Percentiles rank a stretch among this genome's conserved stretches.
These are phyloP conservation scores for Alternaria panax DNA, from an alignment of 2,329 filamentous ascomycete genomes.

Conservation along the genomic window DNA sequence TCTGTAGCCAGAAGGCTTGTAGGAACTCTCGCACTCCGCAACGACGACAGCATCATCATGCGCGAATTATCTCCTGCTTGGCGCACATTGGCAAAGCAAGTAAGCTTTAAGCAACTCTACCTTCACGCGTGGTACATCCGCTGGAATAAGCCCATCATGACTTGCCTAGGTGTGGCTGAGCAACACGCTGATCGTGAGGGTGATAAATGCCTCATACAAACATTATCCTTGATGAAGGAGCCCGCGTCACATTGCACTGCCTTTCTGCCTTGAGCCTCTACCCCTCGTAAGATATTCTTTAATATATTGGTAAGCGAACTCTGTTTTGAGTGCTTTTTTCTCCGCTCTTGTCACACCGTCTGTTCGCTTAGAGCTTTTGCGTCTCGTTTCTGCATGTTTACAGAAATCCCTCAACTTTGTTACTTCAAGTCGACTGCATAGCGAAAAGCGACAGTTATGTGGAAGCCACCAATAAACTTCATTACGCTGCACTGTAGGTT, in stretches of 20 bases:
- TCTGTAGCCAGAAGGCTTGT: conserved; percentile 1
- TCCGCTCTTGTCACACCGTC: background rate
- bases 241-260: background rate
- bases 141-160: background rate
- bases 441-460: conserved; percentile 3
- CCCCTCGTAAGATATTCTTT: background rate
- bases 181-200: background rate
- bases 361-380: background rate
- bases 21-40: background rate
- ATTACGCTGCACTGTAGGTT: conserved; percentile 77
- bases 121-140: background rate
- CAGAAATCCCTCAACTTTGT: conserved; percentile 4
- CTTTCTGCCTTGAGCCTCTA: background rate
- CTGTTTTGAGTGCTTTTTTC: background rate
- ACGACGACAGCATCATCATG: background rate
- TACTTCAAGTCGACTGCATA: background rate
- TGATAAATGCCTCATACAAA: conserved; percentile 10
- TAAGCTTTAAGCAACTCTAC: background rate
- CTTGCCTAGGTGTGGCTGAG: background rate
- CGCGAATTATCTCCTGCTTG: conserved; percentile 6
- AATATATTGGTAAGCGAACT: background rate
- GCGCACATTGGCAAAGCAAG: background rate
- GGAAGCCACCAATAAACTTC: conserved; percentile 64
- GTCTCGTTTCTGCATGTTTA: background rate
- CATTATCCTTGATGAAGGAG: background rate